Base-by-base conservation (phyloP, 1,139 yeast species). In the Yarrowia galli region DNA sequence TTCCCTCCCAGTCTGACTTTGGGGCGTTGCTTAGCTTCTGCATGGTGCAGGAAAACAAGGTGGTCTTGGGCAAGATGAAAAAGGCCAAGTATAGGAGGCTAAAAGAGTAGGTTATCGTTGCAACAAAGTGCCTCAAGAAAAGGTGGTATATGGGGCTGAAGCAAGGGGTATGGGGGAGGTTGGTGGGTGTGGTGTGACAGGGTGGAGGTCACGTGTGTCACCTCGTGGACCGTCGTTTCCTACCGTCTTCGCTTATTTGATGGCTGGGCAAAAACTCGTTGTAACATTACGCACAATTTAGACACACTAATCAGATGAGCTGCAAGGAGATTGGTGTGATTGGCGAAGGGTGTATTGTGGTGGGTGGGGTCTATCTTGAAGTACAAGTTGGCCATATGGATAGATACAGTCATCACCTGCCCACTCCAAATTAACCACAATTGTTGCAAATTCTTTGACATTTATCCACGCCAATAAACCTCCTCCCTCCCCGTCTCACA, bases 41-140 rank as follows among this genome's bases (percentile, higher is more conserved):
- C 61, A 54, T 40, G 61, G 43, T 38, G 60, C 60, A 53, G 60
- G 40, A 38, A 54, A 54, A 54, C 61, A 54, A 54, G 23, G 61
- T 54, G 35, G 6, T 9, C 25, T 38, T 12, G 35, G 35, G 61
- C 23, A 54, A 54, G 61, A 54, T 40, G 61, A 54, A 54, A 54
- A 54, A 54, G 60, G 20, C 45, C 58, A 35, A 35, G 25, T 51
- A 35, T 35, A 20, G 25, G 43, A 22, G 45, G 43, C 42, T 46
- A 46, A 16, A n/a, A 4, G 54, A 49, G 54, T 49, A 32, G 40
- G 40, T 28, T 49, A 49, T 49, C 25, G 40, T 32, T 28, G 53
- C 53, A 48, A 48, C 53, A 48, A n/a, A 48, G 53, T 48, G 53
- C 53, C 53, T 20, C 53, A 48, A 48, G 15, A 5, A 12, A 18